phyloP scores from a whole-genome alignment of 805 yeast genomes.

The Suhomyces sp. region DNA sequence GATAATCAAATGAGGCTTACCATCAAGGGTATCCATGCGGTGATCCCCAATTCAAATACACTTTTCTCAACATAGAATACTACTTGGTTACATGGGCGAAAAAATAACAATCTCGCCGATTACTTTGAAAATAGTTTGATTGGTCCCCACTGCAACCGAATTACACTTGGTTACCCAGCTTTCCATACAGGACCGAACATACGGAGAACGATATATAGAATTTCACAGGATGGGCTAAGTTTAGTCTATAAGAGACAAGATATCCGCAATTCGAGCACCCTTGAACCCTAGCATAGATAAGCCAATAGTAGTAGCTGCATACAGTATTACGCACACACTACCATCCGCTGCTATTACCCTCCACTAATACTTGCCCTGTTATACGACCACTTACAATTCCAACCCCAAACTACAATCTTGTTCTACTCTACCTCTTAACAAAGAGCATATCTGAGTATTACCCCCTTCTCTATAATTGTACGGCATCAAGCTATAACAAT shows the following conservation, averaged over 20 bases:
- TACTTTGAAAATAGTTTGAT: background rate
- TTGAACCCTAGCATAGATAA: background rate
- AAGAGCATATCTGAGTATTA: background rate
- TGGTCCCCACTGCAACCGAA: slow-evolving; percentile 1
- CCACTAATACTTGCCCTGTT: background rate
- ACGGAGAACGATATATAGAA: background rate
- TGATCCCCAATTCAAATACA: background rate
- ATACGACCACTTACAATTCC: background rate
- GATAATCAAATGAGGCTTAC: background rate
- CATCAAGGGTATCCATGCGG: background rate
- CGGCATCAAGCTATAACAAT: background rate
- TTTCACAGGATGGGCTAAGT: background rate
- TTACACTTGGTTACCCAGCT: background rate
- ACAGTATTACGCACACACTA: background rate
- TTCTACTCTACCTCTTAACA: background rate
- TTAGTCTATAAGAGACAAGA: background rate
- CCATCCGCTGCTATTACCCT: background rate
- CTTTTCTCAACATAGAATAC: background rate
- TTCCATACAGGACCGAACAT: background rate
- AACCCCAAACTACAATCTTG: background rate
- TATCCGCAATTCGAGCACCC: background rate
- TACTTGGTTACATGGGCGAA: background rate
- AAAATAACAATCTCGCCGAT: background rate
- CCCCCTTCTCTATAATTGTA: background rate
- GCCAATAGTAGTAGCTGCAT: background rate